phyloP scores from a whole-genome alignment of 257 asterid genomes.

The Solanum dulcamara region DNA sequence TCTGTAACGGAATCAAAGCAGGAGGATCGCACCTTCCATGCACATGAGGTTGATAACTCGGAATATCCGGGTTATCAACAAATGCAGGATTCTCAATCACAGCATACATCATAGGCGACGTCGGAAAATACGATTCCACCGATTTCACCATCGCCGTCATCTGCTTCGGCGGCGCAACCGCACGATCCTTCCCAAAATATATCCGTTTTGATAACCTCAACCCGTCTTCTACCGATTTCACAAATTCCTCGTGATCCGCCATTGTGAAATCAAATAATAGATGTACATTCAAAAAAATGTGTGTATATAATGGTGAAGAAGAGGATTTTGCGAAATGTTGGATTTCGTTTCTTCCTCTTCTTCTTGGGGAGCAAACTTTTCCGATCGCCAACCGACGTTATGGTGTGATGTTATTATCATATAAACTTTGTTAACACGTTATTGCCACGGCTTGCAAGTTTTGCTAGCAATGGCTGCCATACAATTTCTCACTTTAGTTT shows the following conservation, averaged over 20 bases:
- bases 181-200: conserved; percentile 76
- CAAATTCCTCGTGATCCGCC: conserved; percentile 53
- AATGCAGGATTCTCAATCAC: conserved; percentile 59
- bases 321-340: not conserved
- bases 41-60: conserved; percentile 98
- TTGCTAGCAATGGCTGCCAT: not conserved
- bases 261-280: not conserved
- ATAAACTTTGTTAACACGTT: not conserved
- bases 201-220: conserved; percentile 71
- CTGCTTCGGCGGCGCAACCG: conserved; percentile 78
- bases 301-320: not conserved
- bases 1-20: conserved; percentile 87
- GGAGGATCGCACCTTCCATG: conserved; percentile 91
- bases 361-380: not conserved
- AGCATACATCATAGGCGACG: conserved; percentile 82
- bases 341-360: not conserved
- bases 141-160: conserved; percentile 48
- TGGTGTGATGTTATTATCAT: not conserved
- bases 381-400: not conserved
- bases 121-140: conserved; percentile 33
- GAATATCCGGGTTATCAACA: conserved; percentile 81
- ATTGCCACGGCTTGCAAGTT: not conserved
- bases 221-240: conserved; percentile 80
- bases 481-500: not conserved
- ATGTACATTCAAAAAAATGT: no score